Conservation (phyloP, 2,329 filamentous ascomycete species). For the Neoarthrinium moseri region DNA sequence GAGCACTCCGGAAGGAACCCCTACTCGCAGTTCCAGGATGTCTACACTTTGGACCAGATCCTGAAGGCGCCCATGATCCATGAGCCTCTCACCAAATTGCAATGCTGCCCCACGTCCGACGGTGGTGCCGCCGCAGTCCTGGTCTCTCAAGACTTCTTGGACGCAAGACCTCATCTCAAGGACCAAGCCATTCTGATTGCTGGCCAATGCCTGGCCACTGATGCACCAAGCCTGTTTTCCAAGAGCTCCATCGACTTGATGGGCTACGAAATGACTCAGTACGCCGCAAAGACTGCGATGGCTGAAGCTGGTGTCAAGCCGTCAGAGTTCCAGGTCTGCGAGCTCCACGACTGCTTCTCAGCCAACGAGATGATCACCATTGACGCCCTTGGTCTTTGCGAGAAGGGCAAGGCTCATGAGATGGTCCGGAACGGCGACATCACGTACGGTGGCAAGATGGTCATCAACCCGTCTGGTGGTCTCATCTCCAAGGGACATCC, state of each 20-base stretch:
- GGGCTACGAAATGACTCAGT: conserved; percentile 80
- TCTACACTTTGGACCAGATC: conserved; percentile 85
- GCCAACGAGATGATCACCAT: conserved; percentile 91
- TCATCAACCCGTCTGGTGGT: conserved; percentile 92
- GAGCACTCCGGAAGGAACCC: conserved; percentile 89
- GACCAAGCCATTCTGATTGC: conserved; percentile 85
- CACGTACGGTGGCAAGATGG: conserved; percentile 80
- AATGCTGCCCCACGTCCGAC: conserved; percentile 96
- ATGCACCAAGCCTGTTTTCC: conserved; percentile 77
- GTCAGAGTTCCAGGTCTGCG: conserved; percentile 76
- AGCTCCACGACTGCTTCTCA: conserved; percentile 96
- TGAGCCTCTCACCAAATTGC: conserved; percentile 90
- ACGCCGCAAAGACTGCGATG: conserved; percentile 68
- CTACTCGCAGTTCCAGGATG: conserved; percentile 95
- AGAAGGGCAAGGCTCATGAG: conserved; percentile 84
- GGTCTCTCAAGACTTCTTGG: conserved; percentile 85
- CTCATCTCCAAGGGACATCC: conserved; percentile 96
- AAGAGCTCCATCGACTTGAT: conserved; percentile 81
- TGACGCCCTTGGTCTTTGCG: conserved; percentile 78
- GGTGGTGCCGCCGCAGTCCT: conserved; percentile 86
- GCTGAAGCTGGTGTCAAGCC: conserved; percentile 70
- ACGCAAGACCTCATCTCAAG: conserved; percentile 77
- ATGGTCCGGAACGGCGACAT: conserved; percentile 85
- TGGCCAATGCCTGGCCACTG: conserved; percentile 84
- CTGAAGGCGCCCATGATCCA: conserved; percentile 74